These are phyloP conservation scores for Pleurotus platypus DNA, from an alignment of 768 basidiomycete genomes.

Conservation along the genomic window DNA sequence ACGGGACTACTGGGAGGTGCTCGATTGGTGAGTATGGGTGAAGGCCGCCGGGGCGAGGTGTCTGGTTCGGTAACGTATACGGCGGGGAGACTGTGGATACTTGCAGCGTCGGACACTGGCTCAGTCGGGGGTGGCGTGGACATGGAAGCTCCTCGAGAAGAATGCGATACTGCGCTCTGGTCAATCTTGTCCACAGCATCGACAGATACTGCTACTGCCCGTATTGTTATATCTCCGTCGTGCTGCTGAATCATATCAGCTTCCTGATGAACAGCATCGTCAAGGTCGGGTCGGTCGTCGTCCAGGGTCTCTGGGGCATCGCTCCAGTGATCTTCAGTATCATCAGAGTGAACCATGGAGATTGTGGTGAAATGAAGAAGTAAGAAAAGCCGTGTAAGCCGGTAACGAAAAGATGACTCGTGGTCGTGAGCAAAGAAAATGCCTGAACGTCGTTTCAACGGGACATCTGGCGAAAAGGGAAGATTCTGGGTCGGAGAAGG, in stretches of 20 bases:
- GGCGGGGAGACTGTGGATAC: constrained; percentile 57
- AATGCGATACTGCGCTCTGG: constrained; percentile 23
- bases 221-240: constrained; percentile 16
- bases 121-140: constrained; percentile 28
- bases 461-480: not conserved
- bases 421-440: not conserved
- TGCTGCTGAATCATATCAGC: constrained; percentile 18
- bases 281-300: constrained; percentile 21
- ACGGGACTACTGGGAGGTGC: constrained; percentile 9
- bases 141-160: constrained; percentile 32
- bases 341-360: constrained; percentile 21
- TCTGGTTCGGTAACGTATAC: constrained; percentile 44
- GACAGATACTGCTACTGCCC: constrained; percentile 23
- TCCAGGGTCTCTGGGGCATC: constrained; percentile 32
- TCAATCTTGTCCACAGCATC: constrained; percentile 21
- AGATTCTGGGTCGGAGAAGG: not conserved
- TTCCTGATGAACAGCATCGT: constrained; percentile 18
- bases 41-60: constrained; percentile 11
- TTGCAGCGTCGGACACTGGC: constrained; percentile 45
- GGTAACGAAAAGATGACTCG: constrained; percentile 2
- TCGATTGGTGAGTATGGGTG: not conserved
- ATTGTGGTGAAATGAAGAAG: not conserved
- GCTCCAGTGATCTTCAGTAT: constrained; percentile 33
- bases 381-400: constrained; percentile 8
- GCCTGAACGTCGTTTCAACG: not conserved